A percentile compares a stretch with the other conserved stretches of the same genome.
Evolutionary conservation across 148 eudicot genomes (phyloP).

Genomic region (Nepenthes gracilis): DNA sequence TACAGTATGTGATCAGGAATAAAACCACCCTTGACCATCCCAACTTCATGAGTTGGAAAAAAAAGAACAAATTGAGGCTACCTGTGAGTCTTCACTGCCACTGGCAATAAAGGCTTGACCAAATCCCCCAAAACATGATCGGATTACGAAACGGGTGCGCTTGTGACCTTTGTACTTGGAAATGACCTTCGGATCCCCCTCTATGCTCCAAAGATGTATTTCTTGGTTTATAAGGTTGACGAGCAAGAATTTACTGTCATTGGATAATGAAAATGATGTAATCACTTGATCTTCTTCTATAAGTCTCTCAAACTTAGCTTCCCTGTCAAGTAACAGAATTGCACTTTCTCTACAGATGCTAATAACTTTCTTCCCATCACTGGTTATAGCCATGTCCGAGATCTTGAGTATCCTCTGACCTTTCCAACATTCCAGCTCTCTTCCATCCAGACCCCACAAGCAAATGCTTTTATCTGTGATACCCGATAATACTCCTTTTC

Average conservation of each 20-base stretch:
- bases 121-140: conserved; percentile 90
- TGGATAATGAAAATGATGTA: conserved; percentile 65
- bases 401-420: conserved; percentile 47
- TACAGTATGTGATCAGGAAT: neutral
- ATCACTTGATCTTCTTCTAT: conserved; percentile 67
- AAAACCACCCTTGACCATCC: neutral
- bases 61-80: conserved; percentile 9
- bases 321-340: conserved; percentile 39
- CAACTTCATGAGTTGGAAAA: neutral
- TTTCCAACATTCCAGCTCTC: conserved; percentile 65
- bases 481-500: conserved; percentile 45
- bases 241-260: conserved; percentile 59
- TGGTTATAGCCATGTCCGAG: conserved; percentile 53
- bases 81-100: conserved; percentile 98
- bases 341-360: conserved; percentile 52
- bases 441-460: conserved; percentile 75
- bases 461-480: conserved; percentile 59
- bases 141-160: conserved; percentile 55
- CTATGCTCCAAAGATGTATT: conserved; percentile 82
- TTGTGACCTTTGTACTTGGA: conserved; percentile 75
- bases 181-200: conserved; percentile 34
- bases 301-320: conserved; percentile 43
- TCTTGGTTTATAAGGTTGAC: conserved; percentile 65
- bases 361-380: conserved; percentile 48
- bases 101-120: conserved; percentile 87